phyloP scores from a whole-genome alignment of 768 basidiomycete species.

The Tricholoma matsutake region DNA sequence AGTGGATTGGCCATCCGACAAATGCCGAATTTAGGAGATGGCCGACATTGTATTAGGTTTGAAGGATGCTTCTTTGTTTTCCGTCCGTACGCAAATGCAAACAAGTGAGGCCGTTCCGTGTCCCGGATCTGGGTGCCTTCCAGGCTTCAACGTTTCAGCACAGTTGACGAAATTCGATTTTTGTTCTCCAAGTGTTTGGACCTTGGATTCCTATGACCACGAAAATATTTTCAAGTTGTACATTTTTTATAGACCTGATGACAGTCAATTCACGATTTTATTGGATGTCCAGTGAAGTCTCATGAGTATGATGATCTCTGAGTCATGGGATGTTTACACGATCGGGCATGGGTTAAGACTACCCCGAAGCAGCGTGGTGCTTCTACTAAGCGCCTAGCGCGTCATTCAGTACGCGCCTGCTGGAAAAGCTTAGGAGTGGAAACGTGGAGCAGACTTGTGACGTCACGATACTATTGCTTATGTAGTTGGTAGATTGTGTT shows the following conservation, averaged over 20 bases:
- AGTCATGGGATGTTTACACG: too few species aligned
- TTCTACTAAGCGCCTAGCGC: too few species aligned
- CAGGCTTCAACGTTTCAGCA: background rate
- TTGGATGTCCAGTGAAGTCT: too few species aligned
- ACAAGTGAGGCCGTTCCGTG: background rate
- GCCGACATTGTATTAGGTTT: background rate
- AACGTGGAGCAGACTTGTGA: background rate
- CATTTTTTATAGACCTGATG: too few species aligned
- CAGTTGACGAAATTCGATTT: background rate
- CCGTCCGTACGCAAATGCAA: background rate
- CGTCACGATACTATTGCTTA: constrained; percentile 1
- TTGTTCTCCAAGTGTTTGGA: background rate
- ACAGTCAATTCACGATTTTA: too few species aligned
- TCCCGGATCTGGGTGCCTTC: background rate
- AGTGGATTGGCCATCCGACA: background rate
- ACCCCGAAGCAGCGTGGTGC: too few species aligned
- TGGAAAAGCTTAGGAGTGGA: background rate
- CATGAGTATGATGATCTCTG: too few species aligned
- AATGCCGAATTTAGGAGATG: background rate
- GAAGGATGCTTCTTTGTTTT: background rate
- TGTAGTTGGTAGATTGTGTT: background rate
- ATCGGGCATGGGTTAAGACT: too few species aligned
- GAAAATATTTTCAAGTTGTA: too few species aligned
- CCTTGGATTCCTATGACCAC: background rate
- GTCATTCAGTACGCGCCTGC: too few species aligned